These are phyloP conservation scores for Ceriops zippeliana DNA, from an alignment of 345 rosid species.

Conservation along the genomic window DNA sequence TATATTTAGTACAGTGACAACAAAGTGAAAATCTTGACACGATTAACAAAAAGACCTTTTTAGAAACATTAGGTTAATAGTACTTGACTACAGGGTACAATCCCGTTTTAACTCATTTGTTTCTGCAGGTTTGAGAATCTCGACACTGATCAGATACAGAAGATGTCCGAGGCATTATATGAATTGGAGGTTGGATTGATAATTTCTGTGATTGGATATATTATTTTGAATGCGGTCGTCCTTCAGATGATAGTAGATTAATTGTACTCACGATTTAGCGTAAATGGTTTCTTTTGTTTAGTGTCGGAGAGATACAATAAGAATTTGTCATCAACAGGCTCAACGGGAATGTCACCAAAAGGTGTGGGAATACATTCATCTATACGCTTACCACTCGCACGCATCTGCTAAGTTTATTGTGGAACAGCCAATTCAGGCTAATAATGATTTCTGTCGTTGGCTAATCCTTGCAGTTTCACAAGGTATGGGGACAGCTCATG, in stretches of 20 bases:
- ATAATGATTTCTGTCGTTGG: not conserved
- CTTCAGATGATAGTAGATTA: not conserved
- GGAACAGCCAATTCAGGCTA: not conserved
- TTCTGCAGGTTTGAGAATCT: conserved; percentile 55
- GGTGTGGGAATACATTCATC: conserved; percentile 35
- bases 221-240: not conserved
- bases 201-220: not conserved
- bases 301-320: conserved; percentile 49
- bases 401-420: too few relatives aligned
- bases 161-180: conserved; percentile 32
- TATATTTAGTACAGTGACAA: too few relatives aligned
- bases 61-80: too few relatives aligned
- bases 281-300: conserved; percentile 27
- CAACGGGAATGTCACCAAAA: conserved; percentile 69
- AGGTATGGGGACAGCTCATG: conserved; percentile 96
- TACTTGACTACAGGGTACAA: not conserved
- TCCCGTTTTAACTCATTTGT: not conserved
- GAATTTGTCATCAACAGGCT: conserved; percentile 59
- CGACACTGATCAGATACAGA: conserved; percentile 38
- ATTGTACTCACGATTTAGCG: not conserved
- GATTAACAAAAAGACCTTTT: too few relatives aligned
- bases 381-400: not conserved
- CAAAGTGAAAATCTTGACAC: too few relatives aligned
- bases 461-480: conserved; percentile 64
- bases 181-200: conserved; percentile 54